Conservation (phyloP, 164 flowering plant species). For the Paratinospora sagittata region DNA sequence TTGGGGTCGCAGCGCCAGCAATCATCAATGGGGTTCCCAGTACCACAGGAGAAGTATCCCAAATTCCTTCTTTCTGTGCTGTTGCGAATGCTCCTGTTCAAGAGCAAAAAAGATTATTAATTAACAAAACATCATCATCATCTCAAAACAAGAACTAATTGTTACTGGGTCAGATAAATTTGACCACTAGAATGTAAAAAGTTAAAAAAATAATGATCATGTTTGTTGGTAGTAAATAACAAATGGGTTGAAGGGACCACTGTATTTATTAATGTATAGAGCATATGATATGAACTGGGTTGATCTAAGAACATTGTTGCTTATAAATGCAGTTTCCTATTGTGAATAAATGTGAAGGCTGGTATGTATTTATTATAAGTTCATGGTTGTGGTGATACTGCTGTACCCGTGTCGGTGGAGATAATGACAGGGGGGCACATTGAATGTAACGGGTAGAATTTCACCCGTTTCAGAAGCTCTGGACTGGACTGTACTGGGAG, state of each 20-base stretch:
- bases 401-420: not conserved
- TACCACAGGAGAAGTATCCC: no score
- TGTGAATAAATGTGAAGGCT: conserved; percentile 4
- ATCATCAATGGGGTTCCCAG: conserved; percentile 74
- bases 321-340: not conserved
- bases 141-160: no score
- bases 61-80: conserved; percentile 70
- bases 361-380: not conserved
- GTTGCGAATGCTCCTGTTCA: conserved; percentile 55
- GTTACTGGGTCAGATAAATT: not conserved
- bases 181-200: not conserved
- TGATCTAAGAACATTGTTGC: no score
- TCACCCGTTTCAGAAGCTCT: not conserved
- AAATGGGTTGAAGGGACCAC: not conserved
- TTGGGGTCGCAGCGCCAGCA: conserved; percentile 84
- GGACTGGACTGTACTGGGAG: not conserved
- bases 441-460: conserved; percentile 12
- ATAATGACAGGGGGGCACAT: not conserved
- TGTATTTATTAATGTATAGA: not conserved
- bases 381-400: not conserved
- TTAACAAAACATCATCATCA: no score
- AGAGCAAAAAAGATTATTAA: conserved; percentile 5
- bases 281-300: no score
- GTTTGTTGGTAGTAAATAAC: not conserved
- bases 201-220: not conserved